These are phyloP conservation scores for Microstroma glucosiphilum DNA, from an alignment of 1,284 basidiomycete genomes.

Conservation along the genomic window DNA sequence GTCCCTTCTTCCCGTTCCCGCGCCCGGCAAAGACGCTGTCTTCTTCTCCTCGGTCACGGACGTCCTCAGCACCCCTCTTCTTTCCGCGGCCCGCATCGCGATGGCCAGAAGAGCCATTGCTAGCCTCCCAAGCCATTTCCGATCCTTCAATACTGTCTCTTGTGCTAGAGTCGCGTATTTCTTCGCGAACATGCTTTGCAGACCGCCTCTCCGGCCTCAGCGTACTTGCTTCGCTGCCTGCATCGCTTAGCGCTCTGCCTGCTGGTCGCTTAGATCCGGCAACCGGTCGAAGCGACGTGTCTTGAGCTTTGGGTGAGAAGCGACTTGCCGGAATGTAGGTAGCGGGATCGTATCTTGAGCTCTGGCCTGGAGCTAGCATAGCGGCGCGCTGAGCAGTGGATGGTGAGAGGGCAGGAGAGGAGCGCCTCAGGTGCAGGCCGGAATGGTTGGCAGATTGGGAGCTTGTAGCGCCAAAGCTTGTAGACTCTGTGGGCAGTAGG, in stretches of 20 bases:
- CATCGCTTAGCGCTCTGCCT: not conserved
- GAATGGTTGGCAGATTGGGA: too few species aligned
- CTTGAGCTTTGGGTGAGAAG: too few species aligned
- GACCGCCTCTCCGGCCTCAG: not conserved
- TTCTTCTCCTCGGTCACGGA: not conserved
- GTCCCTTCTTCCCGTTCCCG: not conserved
- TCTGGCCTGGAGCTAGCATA: too few species aligned
- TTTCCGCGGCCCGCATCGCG: not conserved
- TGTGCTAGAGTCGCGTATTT: not conserved
- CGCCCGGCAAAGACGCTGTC: not conserved
- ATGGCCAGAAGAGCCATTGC: not conserved
- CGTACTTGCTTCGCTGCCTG: conserved; percentile 3
- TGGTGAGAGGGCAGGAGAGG: too few species aligned
- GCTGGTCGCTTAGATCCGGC: too few species aligned
- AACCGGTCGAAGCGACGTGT: too few species aligned
- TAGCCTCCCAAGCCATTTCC: not conserved
- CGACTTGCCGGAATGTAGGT: too few species aligned
- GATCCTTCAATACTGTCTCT: not conserved
- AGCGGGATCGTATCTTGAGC: too few species aligned
- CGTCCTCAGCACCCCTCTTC: conserved; percentile 3
- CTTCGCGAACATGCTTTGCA: not conserved
- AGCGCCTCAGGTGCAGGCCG: too few species aligned
- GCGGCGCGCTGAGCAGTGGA: too few species aligned
- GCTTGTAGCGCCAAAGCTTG: too few species aligned
- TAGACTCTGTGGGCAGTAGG: too few species aligned